Conservation (phyloP, 257 asterid species). For the Nicotiana paniculata region DNA sequence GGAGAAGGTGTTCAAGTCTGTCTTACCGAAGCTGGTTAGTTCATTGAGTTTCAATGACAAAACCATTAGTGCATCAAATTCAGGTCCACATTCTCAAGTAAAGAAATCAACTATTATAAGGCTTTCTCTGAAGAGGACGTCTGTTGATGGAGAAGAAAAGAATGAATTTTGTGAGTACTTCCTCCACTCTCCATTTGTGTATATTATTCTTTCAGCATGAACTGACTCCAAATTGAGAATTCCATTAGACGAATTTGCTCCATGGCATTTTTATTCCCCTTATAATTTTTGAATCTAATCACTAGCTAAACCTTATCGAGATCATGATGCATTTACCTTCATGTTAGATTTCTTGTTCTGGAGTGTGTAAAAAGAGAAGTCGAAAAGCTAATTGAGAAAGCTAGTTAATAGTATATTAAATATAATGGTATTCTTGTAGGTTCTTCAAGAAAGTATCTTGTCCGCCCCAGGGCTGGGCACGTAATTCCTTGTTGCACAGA, state of each 20-base stretch:
- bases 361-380: not conserved
- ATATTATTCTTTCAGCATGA: not conserved
- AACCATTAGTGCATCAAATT: conserved; percentile 27
- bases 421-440: conserved; percentile 25
- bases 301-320: not conserved
- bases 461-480: conserved; percentile 67
- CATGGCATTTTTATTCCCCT: not conserved
- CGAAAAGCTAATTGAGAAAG: not conserved
- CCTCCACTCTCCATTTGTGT: not conserved
- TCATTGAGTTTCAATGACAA: conserved; percentile 68
- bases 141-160: conserved; percentile 60
- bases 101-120: conserved; percentile 71
- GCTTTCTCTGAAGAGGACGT: conserved; percentile 69
- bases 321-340: not conserved
- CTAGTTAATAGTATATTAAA: not conserved
- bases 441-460: conserved; percentile 44
- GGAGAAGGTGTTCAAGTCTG: conserved; percentile 55
- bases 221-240: not conserved
- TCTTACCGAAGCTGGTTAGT: conserved; percentile 62
- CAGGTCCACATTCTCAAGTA: conserved; percentile 44
- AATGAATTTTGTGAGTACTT: conserved; percentile 46
- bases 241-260: not conserved
- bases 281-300: not conserved
- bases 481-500: conserved; percentile 51
- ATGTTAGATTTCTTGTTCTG: not conserved